Base-by-base conservation (phyloP, 495 filamentous ascomycete species). In the Bombardia bombarda region DNA sequence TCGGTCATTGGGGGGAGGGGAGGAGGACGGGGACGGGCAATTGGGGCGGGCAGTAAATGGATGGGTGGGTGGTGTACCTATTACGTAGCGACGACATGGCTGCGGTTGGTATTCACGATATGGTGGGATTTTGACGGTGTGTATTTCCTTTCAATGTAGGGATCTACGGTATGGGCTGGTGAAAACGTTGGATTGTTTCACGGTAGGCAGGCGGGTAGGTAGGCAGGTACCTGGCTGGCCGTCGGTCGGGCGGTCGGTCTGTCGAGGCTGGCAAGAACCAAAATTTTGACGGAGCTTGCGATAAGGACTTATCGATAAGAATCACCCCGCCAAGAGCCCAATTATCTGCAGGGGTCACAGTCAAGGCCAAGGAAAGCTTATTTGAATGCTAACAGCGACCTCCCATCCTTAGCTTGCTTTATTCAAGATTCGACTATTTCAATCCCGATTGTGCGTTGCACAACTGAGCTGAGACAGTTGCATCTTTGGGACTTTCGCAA, bases 71-170 rank as follows among this genome's bases (percentile, higher is more conserved):
- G n/a, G n/a, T n/a, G 3, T 51, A 62, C 58, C 53, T 60, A 41
- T 62, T 60, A 8, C 58, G 53, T 26, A 62, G 44, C 14, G 58
- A 62, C n/a, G 58, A 62, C 58, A 62, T 61, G 12, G 22, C 52
- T 23, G 38, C 7, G 28, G 24, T 17, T 4, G 13, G 22, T 20
- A 13, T 28, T 28, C 26, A 13, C 26, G 26, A 21, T 37, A 19
- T 21, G 8, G 13, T 9, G 18, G 31, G 34, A 23, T n/a, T 38
- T 7, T 33, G 32, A n/a, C 32, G 2, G 32, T n/a, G 16, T 33
- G 10, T 13, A 4, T 7, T 7, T 28, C 12, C 7, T 6, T 28
- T 28, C 12, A 3, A 18, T 40, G n/a, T 14, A 18, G 22, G 21
- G 2, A 23, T 14, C 25, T 12, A 40, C 16, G 13, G 20, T 8